Evolutionary conservation across 768 basidiomycete species (phyloP), one percentile per base, ranked within the genome.

Genomic region (Exsudoporus frostii): DNA sequence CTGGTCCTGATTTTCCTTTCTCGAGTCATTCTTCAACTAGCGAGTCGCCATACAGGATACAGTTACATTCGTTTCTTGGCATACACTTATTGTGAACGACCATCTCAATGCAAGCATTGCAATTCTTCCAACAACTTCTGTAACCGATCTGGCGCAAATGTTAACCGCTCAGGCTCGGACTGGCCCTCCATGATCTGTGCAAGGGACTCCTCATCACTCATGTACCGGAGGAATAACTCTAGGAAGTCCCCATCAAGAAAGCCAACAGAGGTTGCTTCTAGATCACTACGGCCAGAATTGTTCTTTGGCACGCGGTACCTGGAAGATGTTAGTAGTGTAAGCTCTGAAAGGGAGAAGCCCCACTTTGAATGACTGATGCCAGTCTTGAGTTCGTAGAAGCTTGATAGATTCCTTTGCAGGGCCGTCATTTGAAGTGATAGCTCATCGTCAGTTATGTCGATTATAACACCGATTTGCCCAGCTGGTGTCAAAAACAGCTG

Each of bases 181-280:
- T 73, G 69, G 9, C 89, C 90, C 27, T 73, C 62, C 58, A 86
- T 70, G 10, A 90, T 80, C 53, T 75, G 70, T 48, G 77, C 67
- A n/a, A 83, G 70, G 22, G 76, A 68, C 6, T 72, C 62, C 1
- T 76, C 69, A 19, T 77, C 71, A 13, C 62, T 66, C 34, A 63
- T 65, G 44, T 76, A 72, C 17, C 68, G 69, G 48, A 86, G 74
- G 67, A 88, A 84, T 19, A 74, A 71, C 67, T 94, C 90, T 19
- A 97, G 65, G 57, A 93, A 89, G 63, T 91, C 88, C 1, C 93
- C 94, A 55, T 97, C 93, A 27, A 97, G 74, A 76, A 97, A 93
- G 15, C 92, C 92, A 37, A 76, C 78, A 2, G 87, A 78, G 1
- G 77, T 60, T 25, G 69, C 60, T 30, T 85, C 80, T 8, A 78